A percentile compares a stretch with the other conserved stretches of the same genome.
These are phyloP conservation scores for Picea glauca DNA, from an alignment of 75 land plant species.

Conservation along the genomic window DNA sequence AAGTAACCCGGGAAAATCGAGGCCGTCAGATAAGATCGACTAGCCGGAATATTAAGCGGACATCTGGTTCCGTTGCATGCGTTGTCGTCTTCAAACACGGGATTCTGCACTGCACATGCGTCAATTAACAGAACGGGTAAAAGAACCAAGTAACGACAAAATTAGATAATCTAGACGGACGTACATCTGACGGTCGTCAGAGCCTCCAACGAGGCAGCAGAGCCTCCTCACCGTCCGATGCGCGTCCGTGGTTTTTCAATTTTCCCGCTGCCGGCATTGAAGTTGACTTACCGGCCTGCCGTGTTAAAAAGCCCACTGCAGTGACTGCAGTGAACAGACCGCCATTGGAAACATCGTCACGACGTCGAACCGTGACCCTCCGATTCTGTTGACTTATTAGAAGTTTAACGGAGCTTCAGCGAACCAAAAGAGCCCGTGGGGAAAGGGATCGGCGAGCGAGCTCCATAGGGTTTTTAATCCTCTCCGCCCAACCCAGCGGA, in stretches of 20 bases:
- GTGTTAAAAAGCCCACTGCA: not conserved
- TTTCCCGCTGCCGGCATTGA: not conserved
- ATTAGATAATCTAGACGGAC: not conserved
- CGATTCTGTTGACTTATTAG: not conserved
- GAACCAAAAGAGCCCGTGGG: not conserved
- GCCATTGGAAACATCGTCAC: constrained; percentile 3
- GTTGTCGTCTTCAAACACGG: too few relatives aligned
- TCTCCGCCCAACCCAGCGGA: not conserved
- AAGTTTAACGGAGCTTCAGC: not conserved
- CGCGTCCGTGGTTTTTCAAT: not conserved
- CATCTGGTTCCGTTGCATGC: too few relatives aligned
- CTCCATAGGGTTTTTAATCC: not conserved
- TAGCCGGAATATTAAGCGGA: too few relatives aligned
- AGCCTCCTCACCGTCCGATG: not conserved
- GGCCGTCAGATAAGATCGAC: too few relatives aligned
- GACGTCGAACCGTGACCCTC: too few relatives aligned
- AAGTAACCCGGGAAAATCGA: too few relatives aligned
- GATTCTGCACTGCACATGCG: too few relatives aligned
- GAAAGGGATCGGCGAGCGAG: not conserved
- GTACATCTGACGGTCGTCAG: not conserved
- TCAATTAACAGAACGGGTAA: too few relatives aligned
- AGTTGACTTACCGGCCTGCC: not conserved
- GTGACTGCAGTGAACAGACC: not conserved
- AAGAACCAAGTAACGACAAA: too few relatives aligned
- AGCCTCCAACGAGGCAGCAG: not conserved